These are phyloP conservation scores for Solanum medicagineum DNA, from an alignment of 257 asterid genomes.

Conservation along the genomic window DNA sequence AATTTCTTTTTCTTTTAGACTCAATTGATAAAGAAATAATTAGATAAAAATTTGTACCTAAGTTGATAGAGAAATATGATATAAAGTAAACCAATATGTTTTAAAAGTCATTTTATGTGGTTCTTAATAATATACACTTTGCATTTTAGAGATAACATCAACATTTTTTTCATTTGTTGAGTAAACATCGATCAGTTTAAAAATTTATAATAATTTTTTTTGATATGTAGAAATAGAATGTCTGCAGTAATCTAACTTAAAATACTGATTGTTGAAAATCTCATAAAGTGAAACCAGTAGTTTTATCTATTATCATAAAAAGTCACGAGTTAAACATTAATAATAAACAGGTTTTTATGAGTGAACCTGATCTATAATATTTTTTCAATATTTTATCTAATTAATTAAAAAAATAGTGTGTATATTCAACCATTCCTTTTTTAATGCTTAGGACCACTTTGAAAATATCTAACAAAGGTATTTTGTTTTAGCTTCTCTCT, in stretches of 20 bases:
- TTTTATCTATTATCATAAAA: background rate
- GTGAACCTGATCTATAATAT: background rate
- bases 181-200: too few relatives aligned
- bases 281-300: too few relatives aligned
- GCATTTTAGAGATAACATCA: background rate
- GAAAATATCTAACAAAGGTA: background rate
- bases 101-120: background rate
- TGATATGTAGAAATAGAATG: background rate
- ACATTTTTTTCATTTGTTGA: background rate
- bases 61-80: background rate
- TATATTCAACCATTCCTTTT: background rate
- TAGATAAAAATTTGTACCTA: background rate
- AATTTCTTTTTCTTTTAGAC: background rate
- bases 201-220: background rate
- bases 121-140: background rate
- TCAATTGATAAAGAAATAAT: background rate
- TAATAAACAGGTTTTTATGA: background rate
- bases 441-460: background rate
- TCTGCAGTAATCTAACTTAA: background rate
- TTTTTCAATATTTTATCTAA: background rate
- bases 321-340: background rate
- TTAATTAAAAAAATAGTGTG: background rate
- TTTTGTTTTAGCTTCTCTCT: background rate
- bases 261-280: background rate
- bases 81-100: background rate